Evolutionary conservation across 2,329 filamentous ascomycete species (phyloP).

Genomic region (Penicillium paneum): DNA sequence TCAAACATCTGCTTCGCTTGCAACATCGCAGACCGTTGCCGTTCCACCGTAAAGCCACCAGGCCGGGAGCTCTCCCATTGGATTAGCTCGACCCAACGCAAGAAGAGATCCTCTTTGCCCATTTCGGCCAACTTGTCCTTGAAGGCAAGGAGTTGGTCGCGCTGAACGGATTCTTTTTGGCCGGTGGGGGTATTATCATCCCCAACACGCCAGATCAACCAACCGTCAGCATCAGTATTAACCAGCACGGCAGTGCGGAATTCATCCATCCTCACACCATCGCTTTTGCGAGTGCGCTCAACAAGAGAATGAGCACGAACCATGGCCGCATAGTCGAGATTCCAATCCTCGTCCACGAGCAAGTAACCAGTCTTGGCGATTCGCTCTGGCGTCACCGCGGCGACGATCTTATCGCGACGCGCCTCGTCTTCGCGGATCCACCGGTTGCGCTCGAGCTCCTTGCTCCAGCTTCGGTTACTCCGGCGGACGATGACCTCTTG

Average conservation of each 20-base stretch:
- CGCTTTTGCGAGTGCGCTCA: constrained; percentile 43
- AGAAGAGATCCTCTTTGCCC: constrained; percentile 87
- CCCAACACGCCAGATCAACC: constrained; percentile 64
- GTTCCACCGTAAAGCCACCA: constrained; percentile 71
- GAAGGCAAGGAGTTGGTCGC: constrained; percentile 73
- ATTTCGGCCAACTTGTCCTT: constrained; percentile 69
- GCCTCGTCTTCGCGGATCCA: constrained; percentile 52
- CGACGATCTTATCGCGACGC: constrained; percentile 57
- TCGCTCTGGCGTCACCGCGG: constrained; percentile 65
- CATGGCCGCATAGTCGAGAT: constrained; percentile 83
- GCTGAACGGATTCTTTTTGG: constrained; percentile 36
- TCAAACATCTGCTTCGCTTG: constrained; percentile 75
- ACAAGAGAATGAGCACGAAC: constrained; percentile 67
- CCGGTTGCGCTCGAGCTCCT: constrained; percentile 50
- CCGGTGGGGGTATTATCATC: constrained; percentile 49
- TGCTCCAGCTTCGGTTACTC: constrained; percentile 67
- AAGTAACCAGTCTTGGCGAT: constrained; percentile 83
- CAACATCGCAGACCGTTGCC: constrained; percentile 67
- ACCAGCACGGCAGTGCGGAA: constrained; percentile 70
- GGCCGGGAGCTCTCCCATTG: constrained; percentile 80
- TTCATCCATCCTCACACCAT: constrained; percentile 55
- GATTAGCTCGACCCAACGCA: constrained; percentile 86
- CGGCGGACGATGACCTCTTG: constrained; percentile 78
- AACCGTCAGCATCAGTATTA: constrained; percentile 65
- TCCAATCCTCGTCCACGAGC: constrained; percentile 80